phyloP scores from a whole-genome alignment of 768 basidiomycete genomes.

The Porphyrellus cyaneotinctus region DNA sequence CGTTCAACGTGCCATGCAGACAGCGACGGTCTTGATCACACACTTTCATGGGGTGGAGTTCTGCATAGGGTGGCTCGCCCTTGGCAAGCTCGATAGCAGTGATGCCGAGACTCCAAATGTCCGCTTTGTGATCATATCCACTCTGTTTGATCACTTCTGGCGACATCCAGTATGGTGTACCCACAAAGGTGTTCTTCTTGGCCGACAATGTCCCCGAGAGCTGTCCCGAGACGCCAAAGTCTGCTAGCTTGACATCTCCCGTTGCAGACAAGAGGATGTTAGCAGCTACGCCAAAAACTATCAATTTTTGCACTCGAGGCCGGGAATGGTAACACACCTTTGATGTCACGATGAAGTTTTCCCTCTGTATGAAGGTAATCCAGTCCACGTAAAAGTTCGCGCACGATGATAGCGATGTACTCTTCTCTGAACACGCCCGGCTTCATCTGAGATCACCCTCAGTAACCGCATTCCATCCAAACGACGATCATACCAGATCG shows the following conservation, averaged over 20 bases:
- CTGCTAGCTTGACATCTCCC: slow-evolving; percentile 95
- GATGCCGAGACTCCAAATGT: slow-evolving; percentile 98
- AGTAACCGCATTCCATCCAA: slow-evolving; percentile 4
- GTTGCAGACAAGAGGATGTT: slow-evolving; percentile 90
- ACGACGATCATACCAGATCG: slow-evolving; percentile 65
- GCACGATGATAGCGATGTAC: slow-evolving; percentile 95
- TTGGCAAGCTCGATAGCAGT: slow-evolving; percentile 97
- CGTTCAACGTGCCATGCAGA: not conserved
- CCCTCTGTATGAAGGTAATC: slow-evolving; percentile 96
- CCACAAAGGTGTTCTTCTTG: slow-evolving; percentile 98
- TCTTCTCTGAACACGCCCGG: slow-evolving; percentile 97
- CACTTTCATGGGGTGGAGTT: slow-evolving; percentile 99
- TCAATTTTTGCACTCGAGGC: not conserved
- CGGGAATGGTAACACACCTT: slow-evolving; percentile 52
- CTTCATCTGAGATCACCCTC: slow-evolving; percentile 76
- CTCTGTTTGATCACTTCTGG: slow-evolving; percentile 99
- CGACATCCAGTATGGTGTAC: slow-evolving; percentile 99
- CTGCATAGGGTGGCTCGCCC: slow-evolving; percentile 97
- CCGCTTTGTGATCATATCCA: slow-evolving; percentile 98
- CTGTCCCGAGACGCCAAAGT: slow-evolving; percentile 98
- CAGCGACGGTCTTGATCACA: slow-evolving; percentile 10
- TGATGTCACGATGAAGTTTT: slow-evolving; percentile 98
- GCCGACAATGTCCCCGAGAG: slow-evolving; percentile 88
- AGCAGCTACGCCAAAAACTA: slow-evolving; percentile 54
- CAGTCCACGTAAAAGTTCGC: slow-evolving; percentile 86